Base-by-base conservation (phyloP, 2,329 filamentous ascomycete genomes). In the Coniochaeta sp. region DNA sequence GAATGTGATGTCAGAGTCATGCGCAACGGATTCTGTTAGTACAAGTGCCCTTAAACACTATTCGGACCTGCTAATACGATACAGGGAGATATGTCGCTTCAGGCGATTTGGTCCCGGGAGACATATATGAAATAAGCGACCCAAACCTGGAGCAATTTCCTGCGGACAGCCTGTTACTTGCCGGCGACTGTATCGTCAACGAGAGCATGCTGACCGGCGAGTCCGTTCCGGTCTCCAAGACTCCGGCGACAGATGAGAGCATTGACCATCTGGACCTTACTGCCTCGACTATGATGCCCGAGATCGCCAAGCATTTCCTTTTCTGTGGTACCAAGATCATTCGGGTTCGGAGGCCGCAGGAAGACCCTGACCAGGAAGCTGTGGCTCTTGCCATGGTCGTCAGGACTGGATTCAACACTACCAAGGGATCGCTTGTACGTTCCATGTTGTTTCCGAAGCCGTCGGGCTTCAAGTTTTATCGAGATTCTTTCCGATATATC, bases 381-480 rank as follows among this genome's bases (percentile, higher is more conserved):
- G 92, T 93, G 60, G 93, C 91, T 1, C 80, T 99, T 38, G 95
- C 93, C 14, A 88, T 99, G 75, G 92, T 96, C 17, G 88, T 97
- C 30, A 86, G 95, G 63, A 99, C 93, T 2, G 95, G 95, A 1
- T 99, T 99, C 75, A 96, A 96, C 72, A 99, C 95, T 0, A 99
- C 95, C 1, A 99, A 99, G 72, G 95, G 95, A 26, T 91, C 95
- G 10, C 79, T 99, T 19, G 92, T 99, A 61, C 89, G 95, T 26
- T 98, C 95, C 0, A 99, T 99, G 93, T 83, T 99, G 40, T 99
- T 99, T 71, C 96, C 95, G 0, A 99, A 99, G 70, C 95, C 95
- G 1, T 96, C 93, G 0, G 93, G 93, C 0, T 99, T 99, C 83
- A 98, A 96, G 69, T 99, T 99, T 72, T 99, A 99, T 73, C 86